A percentile compares a stretch with the other conserved stretches of the same genome.
Conservation (phyloP, 2,329 filamentous ascomycete species). For the Fusarium duplospermum region DNA sequence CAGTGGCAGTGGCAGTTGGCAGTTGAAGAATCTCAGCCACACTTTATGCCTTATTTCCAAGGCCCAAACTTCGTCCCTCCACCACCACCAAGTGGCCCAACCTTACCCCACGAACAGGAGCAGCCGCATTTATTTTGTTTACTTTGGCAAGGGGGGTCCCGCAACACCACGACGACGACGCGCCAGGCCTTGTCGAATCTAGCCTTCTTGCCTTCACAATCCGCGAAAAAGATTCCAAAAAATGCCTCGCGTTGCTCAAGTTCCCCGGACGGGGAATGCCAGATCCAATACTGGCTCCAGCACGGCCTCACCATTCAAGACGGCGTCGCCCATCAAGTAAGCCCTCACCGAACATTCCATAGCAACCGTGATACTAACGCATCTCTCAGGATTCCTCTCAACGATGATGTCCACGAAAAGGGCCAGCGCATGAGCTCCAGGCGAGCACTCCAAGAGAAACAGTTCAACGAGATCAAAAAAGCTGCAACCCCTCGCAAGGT, state of each 20-base stretch:
- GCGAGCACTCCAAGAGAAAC: slow-evolving; percentile 87
- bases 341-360: slow-evolving; percentile 41
- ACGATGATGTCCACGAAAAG: slow-evolving; percentile 95
- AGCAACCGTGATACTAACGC: slow-evolving; percentile 28
- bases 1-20: background rate
- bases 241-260: slow-evolving; percentile 71
- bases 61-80: slow-evolving; percentile 18
- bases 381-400: slow-evolving; percentile 82
- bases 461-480: slow-evolving; percentile 88
- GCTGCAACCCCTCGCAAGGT: slow-evolving; percentile 76
- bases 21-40: slow-evolving; percentile 16
- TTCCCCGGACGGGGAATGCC: slow-evolving; percentile 60
- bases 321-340: slow-evolving; percentile 68
- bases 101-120: slow-evolving; percentile 30
- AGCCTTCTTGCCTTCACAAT: slow-evolving; percentile 34
- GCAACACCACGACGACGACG: slow-evolving; percentile 44
- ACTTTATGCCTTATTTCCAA: slow-evolving; percentile 28
- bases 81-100: background rate
- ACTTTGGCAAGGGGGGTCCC: slow-evolving; percentile 41
- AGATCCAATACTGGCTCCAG: slow-evolving; percentile 61
- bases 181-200: slow-evolving; percentile 40
- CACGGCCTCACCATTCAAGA: slow-evolving; percentile 66
- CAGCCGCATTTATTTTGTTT: slow-evolving; percentile 46
- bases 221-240: slow-evolving; percentile 39
- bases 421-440: slow-evolving; percentile 87